Conservation (phyloP, 179 eudicot genomes). For the Gypsophila paniculata region DNA sequence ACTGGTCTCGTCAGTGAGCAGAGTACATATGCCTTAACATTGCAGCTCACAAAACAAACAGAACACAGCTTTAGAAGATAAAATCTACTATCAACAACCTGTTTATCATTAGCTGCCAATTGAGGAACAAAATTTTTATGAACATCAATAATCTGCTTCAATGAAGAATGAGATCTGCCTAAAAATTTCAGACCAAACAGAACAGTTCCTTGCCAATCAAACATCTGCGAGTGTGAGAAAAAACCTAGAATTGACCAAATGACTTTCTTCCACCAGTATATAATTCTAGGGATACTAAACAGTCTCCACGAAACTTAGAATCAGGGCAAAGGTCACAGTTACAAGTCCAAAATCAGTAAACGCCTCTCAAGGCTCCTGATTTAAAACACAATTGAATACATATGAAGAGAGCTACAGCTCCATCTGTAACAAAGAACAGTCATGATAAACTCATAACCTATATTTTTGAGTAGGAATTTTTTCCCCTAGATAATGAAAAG, state of each 20-base stretch:
- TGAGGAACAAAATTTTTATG: background rate
- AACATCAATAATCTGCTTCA: background rate
- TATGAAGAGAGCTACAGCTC: background rate
- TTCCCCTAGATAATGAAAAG: background rate
- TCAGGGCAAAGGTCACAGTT: background rate
- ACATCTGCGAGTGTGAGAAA: background rate
- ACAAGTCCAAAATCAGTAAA: background rate
- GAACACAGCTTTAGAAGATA: background rate
- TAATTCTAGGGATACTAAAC: background rate
- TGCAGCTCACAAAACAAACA: background rate
- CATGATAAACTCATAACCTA: background rate
- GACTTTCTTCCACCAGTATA: background rate
- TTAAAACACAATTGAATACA: background rate
- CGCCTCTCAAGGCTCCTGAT: background rate
- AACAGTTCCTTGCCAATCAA: background rate
- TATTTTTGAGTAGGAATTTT: background rate
- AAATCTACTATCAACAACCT: background rate
- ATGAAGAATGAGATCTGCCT: background rate
- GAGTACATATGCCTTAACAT: background rate
- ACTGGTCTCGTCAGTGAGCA: background rate
- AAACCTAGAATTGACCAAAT: background rate
- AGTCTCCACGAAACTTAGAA: background rate
- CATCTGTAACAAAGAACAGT: conserved; percentile 5
- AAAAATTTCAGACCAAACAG: background rate
- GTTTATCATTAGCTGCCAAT: background rate